Conservation (phyloP, 495 filamentous ascomycete species). For the Geopyxis carbonaria region DNA sequence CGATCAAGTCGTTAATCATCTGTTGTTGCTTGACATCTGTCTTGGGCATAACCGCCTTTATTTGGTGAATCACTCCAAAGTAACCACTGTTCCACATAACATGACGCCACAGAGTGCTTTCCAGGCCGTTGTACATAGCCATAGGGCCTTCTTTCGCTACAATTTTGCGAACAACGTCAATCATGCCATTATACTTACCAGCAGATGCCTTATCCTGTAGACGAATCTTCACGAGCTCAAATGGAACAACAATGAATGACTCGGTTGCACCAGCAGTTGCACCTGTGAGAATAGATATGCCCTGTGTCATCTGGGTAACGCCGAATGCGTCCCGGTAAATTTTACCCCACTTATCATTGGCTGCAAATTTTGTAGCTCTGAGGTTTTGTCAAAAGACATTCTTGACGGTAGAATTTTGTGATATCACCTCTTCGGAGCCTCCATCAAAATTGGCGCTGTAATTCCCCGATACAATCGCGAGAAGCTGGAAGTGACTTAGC, state of each 20-base stretch:
- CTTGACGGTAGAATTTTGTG: not conserved
- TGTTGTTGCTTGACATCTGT: conserved; percentile 61
- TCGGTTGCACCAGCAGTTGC: conserved; percentile 92
- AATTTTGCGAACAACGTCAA: conserved; percentile 81
- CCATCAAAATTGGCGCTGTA: conserved; percentile 90
- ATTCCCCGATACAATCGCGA: conserved; percentile 92
- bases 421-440: conserved; percentile 68
- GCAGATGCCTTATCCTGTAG: conserved; percentile 91
- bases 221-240: conserved; percentile 91
- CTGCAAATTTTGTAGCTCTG: conserved; percentile 92
- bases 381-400: not conserved
- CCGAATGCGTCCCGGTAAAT: conserved; percentile 77
- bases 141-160: conserved; percentile 66
- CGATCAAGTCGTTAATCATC: conserved; percentile 70
- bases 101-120: conserved; percentile 92
- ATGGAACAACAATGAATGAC: conserved; percentile 85
- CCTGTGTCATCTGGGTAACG: conserved; percentile 70
- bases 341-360: conserved; percentile 93
- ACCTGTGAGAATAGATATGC: conserved; percentile 75
- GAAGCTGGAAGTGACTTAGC: conserved; percentile 34
- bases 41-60: conserved; percentile 63
- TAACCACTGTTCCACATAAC: conserved; percentile 95
- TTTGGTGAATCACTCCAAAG: conserved; percentile 96
- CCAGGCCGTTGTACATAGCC: conserved; percentile 89
- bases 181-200: conserved; percentile 77